These are phyloP conservation scores for Lojkania enalia DNA, from an alignment of 2,329 filamentous ascomycete genomes.

Conservation along the genomic window DNA sequence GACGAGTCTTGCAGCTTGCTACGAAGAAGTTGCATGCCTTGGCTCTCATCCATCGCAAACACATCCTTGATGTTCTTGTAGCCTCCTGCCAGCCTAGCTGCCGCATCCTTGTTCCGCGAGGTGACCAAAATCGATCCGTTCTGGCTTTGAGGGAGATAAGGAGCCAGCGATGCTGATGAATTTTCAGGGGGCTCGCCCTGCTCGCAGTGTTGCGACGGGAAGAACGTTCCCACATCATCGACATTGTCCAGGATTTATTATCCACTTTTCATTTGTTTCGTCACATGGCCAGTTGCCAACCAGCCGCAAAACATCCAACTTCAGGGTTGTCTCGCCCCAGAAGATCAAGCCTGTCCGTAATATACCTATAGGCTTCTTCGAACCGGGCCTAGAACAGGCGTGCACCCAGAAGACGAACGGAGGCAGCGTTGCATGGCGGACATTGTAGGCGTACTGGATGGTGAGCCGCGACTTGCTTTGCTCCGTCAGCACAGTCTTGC, in stretches of 20 bases:
- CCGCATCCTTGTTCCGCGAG: neutral
- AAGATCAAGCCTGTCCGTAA: conserved; percentile 5
- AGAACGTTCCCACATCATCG: conserved; percentile 1
- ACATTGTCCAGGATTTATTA: conserved; percentile 7
- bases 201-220: neutral
- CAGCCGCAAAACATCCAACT: conserved; percentile 15
- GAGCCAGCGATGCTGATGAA: neutral
- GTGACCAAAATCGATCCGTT: too few species aligned
- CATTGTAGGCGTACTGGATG: conserved; percentile 25
- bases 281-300: conserved; percentile 20
- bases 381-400: conserved; percentile 22
- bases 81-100: neutral
- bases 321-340: conserved; percentile 3
- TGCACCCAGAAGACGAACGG: conserved; percentile 35
- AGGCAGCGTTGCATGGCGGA: conserved; percentile 18
- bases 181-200: neutral
- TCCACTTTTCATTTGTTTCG: conserved; percentile 2
- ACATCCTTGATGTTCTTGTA: conserved; percentile 4
- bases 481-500: neutral
- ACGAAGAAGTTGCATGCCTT: conserved; percentile 2
- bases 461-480: conserved; percentile 18
- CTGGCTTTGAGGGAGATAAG: neutral
- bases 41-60: conserved; percentile 4
- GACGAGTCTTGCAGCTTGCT: conserved; percentile 3
- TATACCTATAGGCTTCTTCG: conserved; percentile 6